Evolutionary conservation across 768 basidiomycete species (phyloP), one percentile per base, ranked within the genome.

Genomic region (Coprinopsis marcescibilis): DNA sequence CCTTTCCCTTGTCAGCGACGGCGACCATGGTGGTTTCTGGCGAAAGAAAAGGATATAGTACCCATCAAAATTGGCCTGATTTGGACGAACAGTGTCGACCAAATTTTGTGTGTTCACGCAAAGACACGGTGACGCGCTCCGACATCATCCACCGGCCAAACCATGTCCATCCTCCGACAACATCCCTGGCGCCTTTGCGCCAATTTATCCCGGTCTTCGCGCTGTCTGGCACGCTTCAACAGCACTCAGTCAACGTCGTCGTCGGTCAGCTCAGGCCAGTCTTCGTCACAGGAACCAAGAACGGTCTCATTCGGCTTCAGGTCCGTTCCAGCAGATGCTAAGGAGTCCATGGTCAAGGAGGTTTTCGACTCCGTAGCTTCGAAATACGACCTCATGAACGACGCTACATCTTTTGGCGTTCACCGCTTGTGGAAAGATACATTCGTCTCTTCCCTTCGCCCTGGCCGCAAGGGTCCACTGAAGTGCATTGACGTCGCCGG

Each of bases 311-410:
- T 99, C 63, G 96, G 96, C 21, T 99, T 92, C 76, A 78, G 74
- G 65, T 88, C 84, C 5, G 83, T 99, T 2, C 86, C 87, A 12
- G 87, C 90, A 61, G 82, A 87, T 26, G 63, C 75, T 27, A 99
- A 99, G 62, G 95, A 98, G 67, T 68, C 76, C 2, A 75, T 98
- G 37, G 96, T 99, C 52, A 90, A 89, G 57, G 78, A 78, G 53
- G 94, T 99, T 43, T 99, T 99, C 68, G 83, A 89, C 59, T 95
- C 90, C 5, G 96, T 99, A 48, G 93, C 96, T 34, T 85, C 89
- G 27, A 85, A 78, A 36, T 99, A 99, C 67, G 96, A 98, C 65
- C 65, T 97, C 33, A 96, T 99, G 95, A 99, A 99, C 72, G 96
- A 98, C 61, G 90, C 93, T n/a, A 89, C 93, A 65, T 98, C 96